Evolutionary conservation across 2,329 filamentous ascomycete species (phyloP).

Genomic region (Mycosphaerella arachidis): DNA sequence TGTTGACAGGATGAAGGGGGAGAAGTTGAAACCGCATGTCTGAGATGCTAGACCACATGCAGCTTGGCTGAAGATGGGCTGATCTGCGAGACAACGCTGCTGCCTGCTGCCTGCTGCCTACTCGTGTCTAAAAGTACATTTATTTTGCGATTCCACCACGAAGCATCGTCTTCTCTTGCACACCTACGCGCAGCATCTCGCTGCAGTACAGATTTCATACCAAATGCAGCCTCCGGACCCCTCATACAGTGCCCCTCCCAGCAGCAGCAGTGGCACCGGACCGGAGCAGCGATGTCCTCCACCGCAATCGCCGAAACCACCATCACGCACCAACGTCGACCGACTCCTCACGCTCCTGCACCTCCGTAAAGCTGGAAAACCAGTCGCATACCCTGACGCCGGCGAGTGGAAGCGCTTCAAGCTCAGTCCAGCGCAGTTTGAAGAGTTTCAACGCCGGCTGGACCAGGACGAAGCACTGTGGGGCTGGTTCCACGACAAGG

Average conservation of each 20-base stretch:
- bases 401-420: not conserved
- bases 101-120: no score
- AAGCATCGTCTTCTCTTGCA: not conserved
- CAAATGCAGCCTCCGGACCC: not conserved
- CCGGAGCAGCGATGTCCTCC: conserved; percentile 1
- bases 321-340: not conserved
- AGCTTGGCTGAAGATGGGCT: no score
- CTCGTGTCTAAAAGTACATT: no score
- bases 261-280: conserved; percentile 7
- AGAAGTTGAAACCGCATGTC: no score
- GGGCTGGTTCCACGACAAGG: conserved; percentile 7
- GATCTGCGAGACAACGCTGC: no score
- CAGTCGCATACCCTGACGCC: not conserved
- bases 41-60: no score
- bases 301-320: conserved; percentile 3
- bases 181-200: not conserved
- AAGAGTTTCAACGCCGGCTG: conserved; percentile 3
- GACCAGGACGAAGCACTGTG: not conserved
- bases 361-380: not conserved
- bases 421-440: conserved; percentile 5
- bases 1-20: no score
- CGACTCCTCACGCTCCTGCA: not conserved
- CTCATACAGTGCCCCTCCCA: conserved; percentile 1
- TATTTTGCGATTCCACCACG: not conserved
- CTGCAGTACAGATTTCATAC: not conserved